Evolutionary conservation across 2,329 filamentous ascomycete species (phyloP).

Genomic region (Botryotinia narcissicola): DNA sequence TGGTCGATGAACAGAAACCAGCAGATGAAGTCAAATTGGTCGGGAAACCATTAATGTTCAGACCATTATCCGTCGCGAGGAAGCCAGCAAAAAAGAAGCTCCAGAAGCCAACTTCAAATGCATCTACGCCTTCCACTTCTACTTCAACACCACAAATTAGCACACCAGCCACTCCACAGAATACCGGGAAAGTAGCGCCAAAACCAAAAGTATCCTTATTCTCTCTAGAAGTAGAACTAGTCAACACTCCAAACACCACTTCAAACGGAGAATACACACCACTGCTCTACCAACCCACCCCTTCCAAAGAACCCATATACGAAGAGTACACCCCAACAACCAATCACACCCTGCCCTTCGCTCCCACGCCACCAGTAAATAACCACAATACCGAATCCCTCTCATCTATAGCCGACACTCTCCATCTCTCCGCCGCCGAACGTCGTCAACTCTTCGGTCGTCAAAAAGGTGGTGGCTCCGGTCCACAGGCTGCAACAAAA

Average conservation of each 20-base stretch:
- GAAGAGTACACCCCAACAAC: slow-evolving; percentile 36
- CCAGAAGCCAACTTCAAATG: slow-evolving; percentile 24
- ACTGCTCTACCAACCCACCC: slow-evolving; percentile 44
- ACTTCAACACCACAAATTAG: slow-evolving; percentile 31
- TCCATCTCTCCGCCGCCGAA: slow-evolving; percentile 75
- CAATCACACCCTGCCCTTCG: slow-evolving; percentile 32
- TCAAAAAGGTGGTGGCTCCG: slow-evolving; percentile 44
- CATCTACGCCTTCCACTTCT: slow-evolving; percentile 29
- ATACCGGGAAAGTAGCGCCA: slow-evolving; percentile 41
- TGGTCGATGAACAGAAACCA: slow-evolving; percentile 53
- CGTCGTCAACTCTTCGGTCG: slow-evolving; percentile 85
- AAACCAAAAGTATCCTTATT: slow-evolving; percentile 71
- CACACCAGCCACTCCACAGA: slow-evolving; percentile 17
- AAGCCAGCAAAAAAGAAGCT: slow-evolving; percentile 67
- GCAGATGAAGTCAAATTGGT: slow-evolving; percentile 66
- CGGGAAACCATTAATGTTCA: slow-evolving; percentile 83
- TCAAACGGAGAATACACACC: slow-evolving; percentile 48
- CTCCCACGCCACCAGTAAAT: slow-evolving; percentile 31
- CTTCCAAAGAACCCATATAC: slow-evolving; percentile 30
- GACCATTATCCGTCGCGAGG: slow-evolving; percentile 78
- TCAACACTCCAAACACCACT: slow-evolving; percentile 18
- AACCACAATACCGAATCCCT: slow-evolving; percentile 52
- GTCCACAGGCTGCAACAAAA: slow-evolving; percentile 49
- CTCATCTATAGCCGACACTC: slow-evolving; percentile 67
- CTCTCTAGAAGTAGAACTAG: slow-evolving; percentile 52